Evolutionary conservation across 192 early-diverging fungal species (phyloP).

Genomic region (Podila minutissima): DNA sequence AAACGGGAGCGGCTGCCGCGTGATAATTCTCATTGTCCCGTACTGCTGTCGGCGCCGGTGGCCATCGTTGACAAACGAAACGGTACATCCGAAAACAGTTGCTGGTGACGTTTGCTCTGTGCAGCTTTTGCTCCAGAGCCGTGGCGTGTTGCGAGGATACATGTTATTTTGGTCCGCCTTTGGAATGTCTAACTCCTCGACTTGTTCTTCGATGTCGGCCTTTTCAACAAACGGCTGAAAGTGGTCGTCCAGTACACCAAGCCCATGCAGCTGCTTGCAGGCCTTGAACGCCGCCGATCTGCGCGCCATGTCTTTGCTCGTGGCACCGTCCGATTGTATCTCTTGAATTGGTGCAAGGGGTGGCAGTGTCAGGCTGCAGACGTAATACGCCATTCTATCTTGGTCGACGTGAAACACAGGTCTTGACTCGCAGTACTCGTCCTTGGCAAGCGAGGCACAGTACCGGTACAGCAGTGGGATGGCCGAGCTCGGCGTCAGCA

Average conservation of each 20-base stretch:
- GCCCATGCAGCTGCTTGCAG: constrained; percentile 72
- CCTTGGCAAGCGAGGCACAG: constrained; percentile 74
- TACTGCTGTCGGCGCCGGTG: background rate
- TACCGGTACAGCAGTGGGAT: constrained; percentile 73
- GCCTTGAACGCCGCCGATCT: constrained; percentile 72
- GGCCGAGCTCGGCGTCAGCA: constrained; percentile 71
- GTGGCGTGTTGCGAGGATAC: constrained; percentile 22
- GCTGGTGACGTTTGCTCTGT: background rate
- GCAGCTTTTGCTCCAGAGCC: background rate
- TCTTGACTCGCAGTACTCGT: constrained; percentile 61
- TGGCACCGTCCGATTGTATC: constrained; percentile 55
- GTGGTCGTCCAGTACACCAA: constrained; percentile 75
- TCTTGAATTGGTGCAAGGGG: constrained; percentile 65
- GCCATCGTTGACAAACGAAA: background rate
- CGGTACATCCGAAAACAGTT: background rate
- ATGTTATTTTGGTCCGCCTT: background rate
- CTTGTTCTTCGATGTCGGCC: background rate
- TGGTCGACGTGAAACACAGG: constrained; percentile 2
- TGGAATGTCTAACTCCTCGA: background rate
- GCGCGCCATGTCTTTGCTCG: constrained; percentile 69
- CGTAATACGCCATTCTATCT: background rate
- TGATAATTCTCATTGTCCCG: background rate
- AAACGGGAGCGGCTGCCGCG: background rate
- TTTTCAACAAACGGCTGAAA: constrained; percentile 62
- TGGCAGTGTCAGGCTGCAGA: constrained; percentile 64